A percentile compares a stretch with the other conserved stretches of the same genome.
These are phyloP conservation scores for Pterulicium gracile DNA, from an alignment of 1,284 basidiomycete genomes.

Conservation along the genomic window DNA sequence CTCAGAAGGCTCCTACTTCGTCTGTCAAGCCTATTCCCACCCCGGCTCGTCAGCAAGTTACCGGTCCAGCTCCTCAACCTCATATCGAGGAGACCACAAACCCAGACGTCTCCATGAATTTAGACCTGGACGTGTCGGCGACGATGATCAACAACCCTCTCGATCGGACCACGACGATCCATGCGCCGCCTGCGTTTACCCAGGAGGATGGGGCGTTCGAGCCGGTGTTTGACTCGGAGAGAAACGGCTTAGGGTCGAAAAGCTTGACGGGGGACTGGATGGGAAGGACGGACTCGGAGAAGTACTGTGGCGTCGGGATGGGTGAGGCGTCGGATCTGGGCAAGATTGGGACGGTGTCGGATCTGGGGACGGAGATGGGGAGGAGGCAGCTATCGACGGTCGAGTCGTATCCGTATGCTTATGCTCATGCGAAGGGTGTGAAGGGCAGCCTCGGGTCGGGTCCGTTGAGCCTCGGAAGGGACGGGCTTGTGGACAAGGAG, in stretches of 20 bases:
- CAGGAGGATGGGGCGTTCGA: not conserved
- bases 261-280: too few species aligned
- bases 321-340: not conserved
- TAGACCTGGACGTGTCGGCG: not conserved
- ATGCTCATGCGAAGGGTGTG: not conserved
- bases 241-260: not conserved
- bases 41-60: too few species aligned
- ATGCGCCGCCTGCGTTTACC: not conserved
- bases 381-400: not conserved
- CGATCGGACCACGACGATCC: not conserved
- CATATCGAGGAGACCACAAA: too few species aligned
- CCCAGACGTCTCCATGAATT: not conserved
- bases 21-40: too few species aligned
- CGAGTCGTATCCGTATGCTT: not conserved
- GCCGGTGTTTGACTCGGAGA: not conserved
- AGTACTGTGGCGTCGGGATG: too few species aligned
- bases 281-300: too few species aligned
- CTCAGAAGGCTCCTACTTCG: too few species aligned
- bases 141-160: too few species aligned
- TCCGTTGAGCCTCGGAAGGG: not conserved
- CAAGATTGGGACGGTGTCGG: not conserved
- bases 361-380: not conserved
- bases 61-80: too few species aligned
- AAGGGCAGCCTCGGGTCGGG: not conserved
- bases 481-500: too few species aligned